phyloP scores from a whole-genome alignment of 768 basidiomycete genomes.

The Boletus coccyginus region DNA sequence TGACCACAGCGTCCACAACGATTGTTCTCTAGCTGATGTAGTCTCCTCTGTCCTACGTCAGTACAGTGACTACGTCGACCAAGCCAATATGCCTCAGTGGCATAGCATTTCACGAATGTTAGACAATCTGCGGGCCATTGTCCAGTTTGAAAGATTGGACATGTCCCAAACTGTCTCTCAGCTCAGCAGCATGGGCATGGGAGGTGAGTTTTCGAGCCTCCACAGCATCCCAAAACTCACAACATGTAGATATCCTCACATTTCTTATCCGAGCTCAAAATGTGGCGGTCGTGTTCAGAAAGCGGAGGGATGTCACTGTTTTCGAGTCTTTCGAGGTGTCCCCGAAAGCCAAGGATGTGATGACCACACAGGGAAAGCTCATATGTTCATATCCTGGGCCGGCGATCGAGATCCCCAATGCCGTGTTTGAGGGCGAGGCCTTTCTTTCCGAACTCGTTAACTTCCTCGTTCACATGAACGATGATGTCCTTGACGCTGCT shows the following conservation, averaged over 20 bases:
- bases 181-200: slow-evolving; percentile 4
- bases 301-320: slow-evolving; percentile 24
- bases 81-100: slow-evolving; percentile 27
- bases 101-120: slow-evolving; percentile 31
- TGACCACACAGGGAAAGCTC: slow-evolving; percentile 40
- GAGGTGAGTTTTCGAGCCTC: slow-evolving; percentile 3
- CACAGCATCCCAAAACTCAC: neutral
- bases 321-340: slow-evolving; percentile 49
- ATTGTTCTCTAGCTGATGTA: slow-evolving; percentile 26
- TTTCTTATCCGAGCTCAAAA: slow-evolving; percentile 45
- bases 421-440: slow-evolving; percentile 22
- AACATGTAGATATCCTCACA: slow-evolving; percentile 33
- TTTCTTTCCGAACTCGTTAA: slow-evolving; percentile 36
- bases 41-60: slow-evolving; percentile 15
- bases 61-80: slow-evolving; percentile 13
- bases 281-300: slow-evolving; percentile 41
- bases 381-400: slow-evolving; percentile 44
- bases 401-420: slow-evolving; percentile 36
- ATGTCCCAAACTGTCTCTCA: slow-evolving; percentile 1
- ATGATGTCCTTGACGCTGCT: slow-evolving; percentile 31
- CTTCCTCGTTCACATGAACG: slow-evolving; percentile 37
- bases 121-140: slow-evolving; percentile 14
- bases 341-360: slow-evolving; percentile 36
- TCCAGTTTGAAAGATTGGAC: slow-evolving; percentile 15
- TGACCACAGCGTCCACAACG: slow-evolving; percentile 27